Evolutionary conservation across 805 yeast genomes (phyloP), one percentile per base, ranked within the genome.

Genomic region (Candida nanaspora): DNA sequence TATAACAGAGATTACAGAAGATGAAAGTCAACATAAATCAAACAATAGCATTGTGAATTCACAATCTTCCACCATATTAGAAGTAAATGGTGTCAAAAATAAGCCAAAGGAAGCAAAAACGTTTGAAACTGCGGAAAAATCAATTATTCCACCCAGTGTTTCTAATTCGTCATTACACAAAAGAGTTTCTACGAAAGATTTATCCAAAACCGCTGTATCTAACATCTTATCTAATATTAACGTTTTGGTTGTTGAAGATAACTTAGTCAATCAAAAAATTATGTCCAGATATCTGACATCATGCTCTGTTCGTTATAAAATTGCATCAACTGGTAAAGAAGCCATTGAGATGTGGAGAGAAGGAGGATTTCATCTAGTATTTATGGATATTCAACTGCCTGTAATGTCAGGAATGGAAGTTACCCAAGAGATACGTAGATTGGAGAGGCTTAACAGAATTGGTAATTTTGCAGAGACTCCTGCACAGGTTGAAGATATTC

Each of bases 301-400:
- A 47, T 91, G 91, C 53, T 77, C 85, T 43, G 89, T 93, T 25
- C 82, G 82, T 33, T 87, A 81, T 48, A 82, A 81, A 45, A 80
- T 88, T 35, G 98, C 98, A 4, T 82, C 85, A 44, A 91, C 88
- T 51, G 99, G 99, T 23, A 78, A 81, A 51, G 98, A 93, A 55
- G 99, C 98, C 1, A 76, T 93, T 2, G 95, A 88, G 47, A 85
- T 81, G 62, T 93, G 98, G 98, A 72, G 86, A 48, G 78, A 76
- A 45, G 98, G 98, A 11, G 97, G 97, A 0, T 87, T 85, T 55
- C 98, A 93, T 58, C 68, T 93, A 47, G 94, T 94, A 31, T 72
- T 93, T 34, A 93, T 93, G 98, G 99, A 93, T 68, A 85, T 93
- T 53, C 98, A 93, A 63, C 69, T 93, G 41, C 99, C 99, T 0